These are phyloP conservation scores for Coemansia sp. DNA, from an alignment of 192 early-diverging fungal species.

Conservation along the genomic window DNA sequence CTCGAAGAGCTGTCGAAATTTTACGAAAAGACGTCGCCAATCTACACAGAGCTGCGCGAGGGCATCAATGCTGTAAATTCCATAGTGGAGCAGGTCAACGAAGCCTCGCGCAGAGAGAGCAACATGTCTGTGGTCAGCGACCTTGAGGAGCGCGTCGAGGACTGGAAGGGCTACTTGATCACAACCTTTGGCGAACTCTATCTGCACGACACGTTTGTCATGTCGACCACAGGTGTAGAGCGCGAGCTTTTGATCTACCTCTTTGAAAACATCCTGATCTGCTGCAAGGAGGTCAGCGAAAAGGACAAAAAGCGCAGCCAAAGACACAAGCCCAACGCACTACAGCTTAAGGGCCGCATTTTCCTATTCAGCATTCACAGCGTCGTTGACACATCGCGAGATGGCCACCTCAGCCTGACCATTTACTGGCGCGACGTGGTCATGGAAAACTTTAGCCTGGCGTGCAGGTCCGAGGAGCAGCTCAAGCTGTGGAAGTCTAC, in stretches of 20 bases:
- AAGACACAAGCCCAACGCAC: constrained; percentile 41
- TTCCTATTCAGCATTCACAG: constrained; percentile 76
- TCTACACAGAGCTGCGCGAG: constrained; percentile 62
- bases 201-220: constrained; percentile 84
- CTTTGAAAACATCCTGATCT: constrained; percentile 91
- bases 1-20: constrained; percentile 61
- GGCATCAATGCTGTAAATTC: constrained; percentile 82
- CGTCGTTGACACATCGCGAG: constrained; percentile 65
- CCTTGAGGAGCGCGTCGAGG: constrained; percentile 80
- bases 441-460: constrained; percentile 84
- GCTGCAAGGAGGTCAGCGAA: constrained; percentile 83
- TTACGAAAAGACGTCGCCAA: constrained; percentile 60
- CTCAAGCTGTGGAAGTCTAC: constrained; percentile 85
- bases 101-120: constrained; percentile 84
- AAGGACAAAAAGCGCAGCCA: constrained; percentile 64
- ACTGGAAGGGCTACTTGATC: constrained; percentile 86
- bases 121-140: constrained; percentile 80
- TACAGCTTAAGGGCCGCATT: constrained; percentile 86
- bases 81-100: constrained; percentile 88
- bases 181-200: constrained; percentile 77
- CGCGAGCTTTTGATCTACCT: constrained; percentile 84
- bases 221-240: constrained; percentile 77
- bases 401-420: constrained; percentile 56
- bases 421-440: constrained; percentile 87
- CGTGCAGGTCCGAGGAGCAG: constrained; percentile 89